Conservation (phyloP, 805 yeast species). For the Helenozyma baotianmanensis region DNA sequence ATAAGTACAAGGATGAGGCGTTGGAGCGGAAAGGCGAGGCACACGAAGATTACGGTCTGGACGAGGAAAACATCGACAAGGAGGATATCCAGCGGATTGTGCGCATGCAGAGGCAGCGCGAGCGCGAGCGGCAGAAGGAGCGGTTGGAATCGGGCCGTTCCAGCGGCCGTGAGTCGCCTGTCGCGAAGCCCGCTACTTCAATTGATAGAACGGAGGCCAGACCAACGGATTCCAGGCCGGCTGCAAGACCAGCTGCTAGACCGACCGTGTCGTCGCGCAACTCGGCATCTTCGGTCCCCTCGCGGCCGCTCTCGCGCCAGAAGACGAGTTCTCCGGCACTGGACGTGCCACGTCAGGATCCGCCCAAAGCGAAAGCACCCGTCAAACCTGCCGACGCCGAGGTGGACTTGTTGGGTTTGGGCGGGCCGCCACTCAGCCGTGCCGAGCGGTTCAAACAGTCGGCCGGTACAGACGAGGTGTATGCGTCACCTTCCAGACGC, state of each 20-base stretch:
- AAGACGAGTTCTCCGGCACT: too few species aligned
- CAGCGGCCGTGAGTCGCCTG: too few species aligned
- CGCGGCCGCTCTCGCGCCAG: not conserved
- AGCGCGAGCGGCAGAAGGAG: slow-evolving; percentile 28
- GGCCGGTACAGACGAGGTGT: slow-evolving; percentile 14
- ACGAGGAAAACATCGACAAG: slow-evolving; percentile 42
- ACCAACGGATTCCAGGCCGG: not conserved
- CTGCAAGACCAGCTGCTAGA: too few species aligned
- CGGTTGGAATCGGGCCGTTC: slow-evolving; percentile 9
- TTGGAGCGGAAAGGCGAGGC: slow-evolving; percentile 32
- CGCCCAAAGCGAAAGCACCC: too few species aligned
- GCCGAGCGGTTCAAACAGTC: slow-evolving; percentile 25
- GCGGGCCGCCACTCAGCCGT: slow-evolving; percentile 10
- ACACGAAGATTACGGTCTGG: slow-evolving; percentile 42
- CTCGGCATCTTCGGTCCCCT: not conserved
- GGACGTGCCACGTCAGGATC: too few species aligned
- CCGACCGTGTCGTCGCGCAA: too few species aligned
- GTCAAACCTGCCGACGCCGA: slow-evolving; percentile 9
- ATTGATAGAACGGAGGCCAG: too few species aligned
- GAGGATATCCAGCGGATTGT: slow-evolving; percentile 39
- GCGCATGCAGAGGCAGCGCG: slow-evolving; percentile 32
- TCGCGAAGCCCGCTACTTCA: too few species aligned
- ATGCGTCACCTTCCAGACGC: slow-evolving; percentile 24
- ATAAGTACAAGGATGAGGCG: slow-evolving; percentile 40
- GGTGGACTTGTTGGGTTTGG: slow-evolving; percentile 28